A percentile compares a stretch with the other conserved stretches of the same genome.
Evolutionary conservation across 2,329 filamentous ascomycete genomes (phyloP).

Genomic region (Ophiostoma quercus): DNA sequence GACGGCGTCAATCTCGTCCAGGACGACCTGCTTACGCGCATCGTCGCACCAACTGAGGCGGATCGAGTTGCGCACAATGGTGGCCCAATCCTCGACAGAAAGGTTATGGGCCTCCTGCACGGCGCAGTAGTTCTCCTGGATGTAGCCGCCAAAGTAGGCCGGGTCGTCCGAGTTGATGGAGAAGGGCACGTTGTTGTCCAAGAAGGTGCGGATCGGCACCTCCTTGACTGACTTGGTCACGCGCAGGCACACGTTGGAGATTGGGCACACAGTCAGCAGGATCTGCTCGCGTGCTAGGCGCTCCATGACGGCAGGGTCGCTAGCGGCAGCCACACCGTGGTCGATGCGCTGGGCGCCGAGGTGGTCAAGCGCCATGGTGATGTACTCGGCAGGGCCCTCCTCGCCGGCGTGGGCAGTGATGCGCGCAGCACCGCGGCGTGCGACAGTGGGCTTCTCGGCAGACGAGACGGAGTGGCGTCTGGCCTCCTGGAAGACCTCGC

Average conservation of each 20-base stretch:
- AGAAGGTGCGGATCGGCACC: conserved; percentile 57
- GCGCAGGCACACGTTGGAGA: conserved; percentile 64
- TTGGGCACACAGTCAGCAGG: conserved; percentile 65
- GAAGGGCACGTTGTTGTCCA: conserved; percentile 61
- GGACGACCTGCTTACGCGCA: conserved; percentile 55
- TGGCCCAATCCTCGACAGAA: conserved; percentile 59
- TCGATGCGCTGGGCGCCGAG: conserved; percentile 64
- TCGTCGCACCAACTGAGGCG: conserved; percentile 64
- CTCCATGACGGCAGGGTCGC: conserved; percentile 54
- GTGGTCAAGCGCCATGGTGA: conserved; percentile 56
- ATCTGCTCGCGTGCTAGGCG: conserved; percentile 53
- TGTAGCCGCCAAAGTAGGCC: conserved; percentile 70
- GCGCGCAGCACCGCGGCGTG: conserved; percentile 39
- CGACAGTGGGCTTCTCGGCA: conserved; percentile 33
- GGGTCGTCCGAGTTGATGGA: conserved; percentile 71
- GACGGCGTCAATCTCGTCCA: conserved; percentile 42
- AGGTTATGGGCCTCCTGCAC: conserved; percentile 67
- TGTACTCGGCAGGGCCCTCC: conserved; percentile 64
- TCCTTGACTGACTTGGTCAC: conserved; percentile 49
- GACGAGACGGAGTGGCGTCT: conserved; percentile 36
- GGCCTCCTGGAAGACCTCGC: conserved; percentile 55
- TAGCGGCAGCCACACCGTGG: conserved; percentile 62
- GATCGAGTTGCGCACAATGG: conserved; percentile 57
- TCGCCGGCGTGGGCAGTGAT: conserved; percentile 73
- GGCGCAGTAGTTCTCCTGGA: conserved; percentile 68